phyloP scores from a whole-genome alignment of 352 stramenopile genomes.

The Globisporangium recalcitrans region DNA sequence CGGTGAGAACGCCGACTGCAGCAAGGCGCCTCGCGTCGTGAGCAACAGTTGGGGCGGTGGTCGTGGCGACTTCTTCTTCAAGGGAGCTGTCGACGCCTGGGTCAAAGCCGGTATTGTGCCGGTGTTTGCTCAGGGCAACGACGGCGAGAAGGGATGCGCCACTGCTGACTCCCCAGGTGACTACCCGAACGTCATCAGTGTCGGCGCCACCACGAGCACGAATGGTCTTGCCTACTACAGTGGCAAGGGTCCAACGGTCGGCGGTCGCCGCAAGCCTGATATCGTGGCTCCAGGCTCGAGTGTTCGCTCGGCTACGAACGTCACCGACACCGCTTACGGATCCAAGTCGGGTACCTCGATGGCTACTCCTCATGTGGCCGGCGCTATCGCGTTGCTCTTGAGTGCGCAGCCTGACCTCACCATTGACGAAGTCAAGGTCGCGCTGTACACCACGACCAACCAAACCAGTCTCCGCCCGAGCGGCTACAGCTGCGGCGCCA shows the following conservation, averaged over 20 bases:
- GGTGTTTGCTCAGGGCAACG: slow-evolving; percentile 19
- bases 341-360: slow-evolving; percentile 9
- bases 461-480: neutral
- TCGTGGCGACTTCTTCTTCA: slow-evolving; percentile 10
- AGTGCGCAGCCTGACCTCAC: slow-evolving; percentile 17
- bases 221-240: slow-evolving; percentile 16
- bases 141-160: slow-evolving; percentile 5
- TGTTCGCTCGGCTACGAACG: slow-evolving; percentile 4
- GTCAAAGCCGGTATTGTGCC: slow-evolving; percentile 21
- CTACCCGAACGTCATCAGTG: slow-evolving; percentile 24
- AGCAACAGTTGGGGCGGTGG: slow-evolving; percentile 12
- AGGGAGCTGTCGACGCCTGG: slow-evolving; percentile 19
- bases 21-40: neutral
- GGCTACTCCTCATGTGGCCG: slow-evolving; percentile 24
- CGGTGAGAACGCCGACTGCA: slow-evolving; percentile 17
- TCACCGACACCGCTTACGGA: neutral
- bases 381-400: slow-evolving; percentile 22
- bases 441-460: slow-evolving; percentile 8
- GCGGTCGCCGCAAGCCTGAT: slow-evolving; percentile 21
- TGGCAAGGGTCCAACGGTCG: slow-evolving; percentile 15
- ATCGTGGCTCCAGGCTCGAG: slow-evolving; percentile 21
- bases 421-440: slow-evolving; percentile 17
- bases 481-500: slow-evolving; percentile 20
- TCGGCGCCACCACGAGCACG: slow-evolving; percentile 17
- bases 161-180: slow-evolving; percentile 19